phyloP scores from a whole-genome alignment of 352 stramenopile species.

The Nothophytophthora sp. region DNA sequence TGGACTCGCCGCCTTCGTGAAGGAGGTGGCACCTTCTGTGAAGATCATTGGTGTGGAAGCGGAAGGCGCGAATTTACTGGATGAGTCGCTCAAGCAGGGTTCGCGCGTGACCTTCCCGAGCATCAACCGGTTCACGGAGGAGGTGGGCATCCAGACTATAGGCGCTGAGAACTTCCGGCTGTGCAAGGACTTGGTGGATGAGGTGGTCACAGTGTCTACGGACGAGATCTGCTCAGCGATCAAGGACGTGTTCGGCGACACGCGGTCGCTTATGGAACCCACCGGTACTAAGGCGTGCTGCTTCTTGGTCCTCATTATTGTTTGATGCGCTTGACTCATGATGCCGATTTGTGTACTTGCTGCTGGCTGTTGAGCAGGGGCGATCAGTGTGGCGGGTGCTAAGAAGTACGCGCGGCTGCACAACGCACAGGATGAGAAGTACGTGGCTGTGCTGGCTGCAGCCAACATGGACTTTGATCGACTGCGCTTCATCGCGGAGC shows the following conservation, averaged over 20 bases:
- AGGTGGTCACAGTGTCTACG: constrained; percentile 96
- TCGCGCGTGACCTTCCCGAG: constrained; percentile 88
- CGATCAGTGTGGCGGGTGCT: constrained; percentile 95
- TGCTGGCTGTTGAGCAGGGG: constrained; percentile 53
- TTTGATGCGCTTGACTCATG: constrained; percentile 1
- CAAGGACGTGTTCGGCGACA: constrained; percentile 94
- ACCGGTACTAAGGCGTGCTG: constrained; percentile 29
- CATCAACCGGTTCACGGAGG: constrained; percentile 98
- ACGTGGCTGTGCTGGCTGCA: constrained; percentile 95
- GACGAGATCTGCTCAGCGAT: constrained; percentile 96
- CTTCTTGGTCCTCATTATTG: too few species aligned
- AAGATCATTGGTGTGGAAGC: constrained; percentile 98
- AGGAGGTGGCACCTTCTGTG: constrained; percentile 83
- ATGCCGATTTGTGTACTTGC: background rate
- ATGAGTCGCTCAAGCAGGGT: constrained; percentile 81
- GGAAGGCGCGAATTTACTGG: constrained; percentile 95
- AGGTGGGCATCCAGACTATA: constrained; percentile 94
- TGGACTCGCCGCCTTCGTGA: constrained; percentile 93
- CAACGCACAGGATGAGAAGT: constrained; percentile 66
- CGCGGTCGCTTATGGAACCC: constrained; percentile 95
- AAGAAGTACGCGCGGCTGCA: constrained; percentile 92
- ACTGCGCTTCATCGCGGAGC: constrained; percentile 92
- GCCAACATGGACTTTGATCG: constrained; percentile 99
- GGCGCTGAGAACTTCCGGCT: constrained; percentile 96
- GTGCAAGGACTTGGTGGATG: constrained; percentile 94